Evolutionary conservation across 148 eudicot genomes (phyloP), one percentile per base, ranked within the genome.

Genomic region (Cornus controversa): DNA sequence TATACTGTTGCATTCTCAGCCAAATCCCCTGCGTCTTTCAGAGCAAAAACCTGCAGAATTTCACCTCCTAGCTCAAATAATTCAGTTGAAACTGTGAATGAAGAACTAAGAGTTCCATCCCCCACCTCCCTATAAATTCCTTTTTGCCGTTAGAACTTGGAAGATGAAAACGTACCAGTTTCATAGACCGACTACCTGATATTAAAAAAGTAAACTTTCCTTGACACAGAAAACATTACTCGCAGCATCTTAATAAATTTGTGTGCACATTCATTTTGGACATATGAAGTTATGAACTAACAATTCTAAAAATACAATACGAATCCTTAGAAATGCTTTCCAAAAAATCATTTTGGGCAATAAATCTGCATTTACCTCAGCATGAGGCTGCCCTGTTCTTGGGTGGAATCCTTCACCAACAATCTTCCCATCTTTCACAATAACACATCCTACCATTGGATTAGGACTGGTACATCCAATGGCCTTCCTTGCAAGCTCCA

Each of bases 351-450:
- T 4, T 4, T 4, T 14, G 10, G 31, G 18, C 54, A 40, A 40
- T 34, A 62, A 18, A 24, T 57, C n/a, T 54, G 40, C n/a, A 69
- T 15, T 70, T 75, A 93, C 99, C 99, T 93, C 99, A 84, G 96
- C 99, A 88, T 96, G 99, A 82, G 99, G 99, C 67, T 74, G 94
- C 9, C 98, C 95, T 76, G 97, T 95, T 83, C 92, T 96, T 7
- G 99, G 99, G 75, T 96, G 99, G 83, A 96, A 96, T 16, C 99
- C 98, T 89, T 96, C 90, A 70, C 98, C 99, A 75, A 96, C 97
- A 78, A 96, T 80, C 74, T 89, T 73, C 60, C 92, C 97, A 85
- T 88, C 91, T 68, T 90, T 96, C 69, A 93, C 98, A 81, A 93
- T 87, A 7, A 93, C 90, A 87, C 98, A 93, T 1, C 99, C 99